phyloP scores from a whole-genome alignment of 306 rosid genomes.

The Prunus mongolica region DNA sequence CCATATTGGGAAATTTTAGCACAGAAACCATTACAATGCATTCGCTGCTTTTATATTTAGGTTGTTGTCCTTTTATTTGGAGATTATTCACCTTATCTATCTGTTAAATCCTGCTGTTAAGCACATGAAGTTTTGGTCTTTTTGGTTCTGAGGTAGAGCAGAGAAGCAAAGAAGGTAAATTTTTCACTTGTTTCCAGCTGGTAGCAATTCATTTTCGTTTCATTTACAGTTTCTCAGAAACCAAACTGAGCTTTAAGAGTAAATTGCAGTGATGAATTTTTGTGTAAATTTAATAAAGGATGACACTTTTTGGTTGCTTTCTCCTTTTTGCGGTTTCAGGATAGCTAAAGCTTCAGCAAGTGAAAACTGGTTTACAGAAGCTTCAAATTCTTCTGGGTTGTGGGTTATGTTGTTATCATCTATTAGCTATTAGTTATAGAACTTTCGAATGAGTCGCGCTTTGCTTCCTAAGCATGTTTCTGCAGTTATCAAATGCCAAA shows the following conservation, averaged over 20 bases:
- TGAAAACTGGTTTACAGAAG: neutral
- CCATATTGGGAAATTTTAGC: neutral
- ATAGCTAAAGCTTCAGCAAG: neutral
- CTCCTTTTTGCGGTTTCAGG: neutral
- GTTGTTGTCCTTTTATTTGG: neutral
- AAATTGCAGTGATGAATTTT: neutral
- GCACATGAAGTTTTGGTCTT: neutral
- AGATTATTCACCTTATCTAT: neutral
- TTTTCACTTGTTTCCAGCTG: neutral
- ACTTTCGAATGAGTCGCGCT: conserved; percentile 44
- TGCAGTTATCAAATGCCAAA: conserved; percentile 60
- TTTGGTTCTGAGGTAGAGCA: neutral
- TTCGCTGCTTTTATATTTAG: neutral
- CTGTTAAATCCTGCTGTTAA: neutral
- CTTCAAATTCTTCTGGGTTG: conserved; percentile 7
- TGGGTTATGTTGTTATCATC: conserved; percentile 6
- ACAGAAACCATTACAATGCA: neutral
- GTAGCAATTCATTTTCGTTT: neutral
- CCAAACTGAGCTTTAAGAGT: neutral
- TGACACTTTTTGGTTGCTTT: neutral
- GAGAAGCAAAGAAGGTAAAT: neutral
- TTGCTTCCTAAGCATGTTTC: conserved; percentile 74
- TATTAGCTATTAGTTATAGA: neutral
- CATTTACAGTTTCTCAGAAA: neutral
- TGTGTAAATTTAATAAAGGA: neutral